Evolutionary conservation across 2,329 filamentous ascomycete species (phyloP).

Genomic region (Colletotrichum spaethianum): DNA sequence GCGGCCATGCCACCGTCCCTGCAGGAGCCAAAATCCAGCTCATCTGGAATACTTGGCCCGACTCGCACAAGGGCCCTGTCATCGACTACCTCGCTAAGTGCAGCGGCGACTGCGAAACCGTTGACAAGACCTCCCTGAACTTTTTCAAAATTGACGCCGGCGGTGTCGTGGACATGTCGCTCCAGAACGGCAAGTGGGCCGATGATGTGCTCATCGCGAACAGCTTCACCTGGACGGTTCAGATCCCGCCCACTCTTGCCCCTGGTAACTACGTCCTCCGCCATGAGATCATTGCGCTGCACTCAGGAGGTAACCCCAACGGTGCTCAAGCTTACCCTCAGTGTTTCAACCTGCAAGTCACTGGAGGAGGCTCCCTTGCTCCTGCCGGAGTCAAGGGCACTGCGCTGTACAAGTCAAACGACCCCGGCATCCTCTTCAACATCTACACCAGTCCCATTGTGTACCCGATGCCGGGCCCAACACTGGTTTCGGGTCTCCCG

Average conservation of each 20-base stretch:
- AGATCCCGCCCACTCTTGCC: constrained; percentile 62
- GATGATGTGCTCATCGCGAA: constrained; percentile 66
- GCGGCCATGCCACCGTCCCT: constrained; percentile 60
- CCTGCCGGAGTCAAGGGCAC: constrained; percentile 53
- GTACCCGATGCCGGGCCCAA: constrained; percentile 52
- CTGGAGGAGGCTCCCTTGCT: constrained; percentile 52
- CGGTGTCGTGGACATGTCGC: constrained; percentile 63
- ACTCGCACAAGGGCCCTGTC: constrained; percentile 73
- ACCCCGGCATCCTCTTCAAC: constrained; percentile 55
- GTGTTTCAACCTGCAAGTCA: constrained; percentile 64
- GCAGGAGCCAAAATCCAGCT: constrained; percentile 73
- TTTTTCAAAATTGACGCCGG: constrained; percentile 73
- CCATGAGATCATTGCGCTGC: constrained; percentile 70
- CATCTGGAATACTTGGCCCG: constrained; percentile 77
- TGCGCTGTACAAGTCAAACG: constrained; percentile 52
- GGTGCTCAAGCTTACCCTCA: constrained; percentile 67
- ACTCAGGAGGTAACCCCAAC: constrained; percentile 58
- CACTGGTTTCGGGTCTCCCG: constrained; percentile 43
- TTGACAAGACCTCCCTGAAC: constrained; percentile 64
- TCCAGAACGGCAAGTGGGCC: constrained; percentile 66
- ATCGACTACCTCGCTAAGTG: constrained; percentile 73
- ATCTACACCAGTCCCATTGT: constrained; percentile 48
- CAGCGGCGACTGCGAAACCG: constrained; percentile 63
- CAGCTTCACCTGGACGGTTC: constrained; percentile 62
- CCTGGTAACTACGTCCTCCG: constrained; percentile 69